These are phyloP conservation scores for Gossypium mustelinum DNA, from an alignment of 345 rosid species.

Conservation along the genomic window DNA sequence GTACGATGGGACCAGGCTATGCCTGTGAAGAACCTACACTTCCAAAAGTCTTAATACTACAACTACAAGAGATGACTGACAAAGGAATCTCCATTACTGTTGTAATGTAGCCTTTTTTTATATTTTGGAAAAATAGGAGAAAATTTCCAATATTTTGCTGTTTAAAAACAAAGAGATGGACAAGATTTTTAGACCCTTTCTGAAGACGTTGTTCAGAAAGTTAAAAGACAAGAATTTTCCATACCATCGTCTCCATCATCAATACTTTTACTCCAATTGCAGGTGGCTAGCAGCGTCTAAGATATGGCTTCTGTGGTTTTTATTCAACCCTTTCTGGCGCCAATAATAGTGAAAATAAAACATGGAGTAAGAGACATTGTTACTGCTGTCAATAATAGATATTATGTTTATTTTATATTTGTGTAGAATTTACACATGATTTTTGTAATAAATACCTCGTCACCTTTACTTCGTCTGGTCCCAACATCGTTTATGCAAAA, in stretches of 20 bases:
- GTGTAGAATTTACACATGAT: too few species aligned
- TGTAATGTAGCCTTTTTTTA: slow-evolving; percentile 32
- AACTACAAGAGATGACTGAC: slow-evolving; percentile 27
- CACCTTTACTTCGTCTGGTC: too few species aligned
- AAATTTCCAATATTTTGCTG: slow-evolving; percentile 29
- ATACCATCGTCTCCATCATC: slow-evolving; percentile 20
- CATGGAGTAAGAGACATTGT: slow-evolving; percentile 21
- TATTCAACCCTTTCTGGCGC: slow-evolving; percentile 37
- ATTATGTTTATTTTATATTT: too few species aligned
- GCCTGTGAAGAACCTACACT: slow-evolving; percentile 33
- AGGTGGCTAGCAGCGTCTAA: slow-evolving; percentile 28
- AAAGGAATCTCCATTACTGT: slow-evolving; percentile 57
- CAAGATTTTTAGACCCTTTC: slow-evolving; percentile 48
- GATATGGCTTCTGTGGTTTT: slow-evolving; percentile 13
- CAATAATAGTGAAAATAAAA: slow-evolving; percentile 39
- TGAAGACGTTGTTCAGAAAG: slow-evolving; percentile 31
- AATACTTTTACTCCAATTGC: slow-evolving; percentile 22
- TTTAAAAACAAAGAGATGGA: slow-evolving; percentile 26
- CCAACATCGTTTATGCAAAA: too few species aligned
- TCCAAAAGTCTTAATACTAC: slow-evolving; percentile 34
- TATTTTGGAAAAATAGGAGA: slow-evolving; percentile 13
- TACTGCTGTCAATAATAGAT: slow-evolving; percentile 24
- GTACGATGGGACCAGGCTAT: slow-evolving; percentile 33
- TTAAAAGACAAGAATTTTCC: slow-evolving; percentile 47
- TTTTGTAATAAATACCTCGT: too few species aligned